These are phyloP conservation scores for Colletotrichum sansevieriae DNA, from an alignment of 2,329 filamentous ascomycete genomes.

Conservation along the genomic window DNA sequence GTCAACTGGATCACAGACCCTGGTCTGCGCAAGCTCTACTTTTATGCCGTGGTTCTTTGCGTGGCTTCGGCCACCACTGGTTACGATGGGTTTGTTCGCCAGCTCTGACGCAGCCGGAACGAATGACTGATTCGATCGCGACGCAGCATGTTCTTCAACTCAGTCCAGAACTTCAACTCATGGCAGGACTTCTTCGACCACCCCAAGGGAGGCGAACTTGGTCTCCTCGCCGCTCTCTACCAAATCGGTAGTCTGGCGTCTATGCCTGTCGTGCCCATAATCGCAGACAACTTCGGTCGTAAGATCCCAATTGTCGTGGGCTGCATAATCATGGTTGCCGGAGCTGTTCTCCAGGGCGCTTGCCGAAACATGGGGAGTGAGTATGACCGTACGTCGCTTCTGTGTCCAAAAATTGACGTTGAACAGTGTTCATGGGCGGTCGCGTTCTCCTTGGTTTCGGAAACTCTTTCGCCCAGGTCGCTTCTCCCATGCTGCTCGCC, in stretches of 20 bases:
- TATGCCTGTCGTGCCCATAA: conserved; percentile 68
- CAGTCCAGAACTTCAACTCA: conserved; percentile 57
- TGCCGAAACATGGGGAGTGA: conserved; percentile 55
- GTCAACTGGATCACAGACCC: conserved; percentile 67
- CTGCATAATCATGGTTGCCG: conserved; percentile 67
- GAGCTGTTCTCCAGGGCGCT: conserved; percentile 68
- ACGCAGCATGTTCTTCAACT: conserved; percentile 59
- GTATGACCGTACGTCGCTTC: conserved; percentile 28
- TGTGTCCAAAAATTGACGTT: not conserved
- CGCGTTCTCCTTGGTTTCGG: conserved; percentile 71
- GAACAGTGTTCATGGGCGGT: conserved; percentile 59
- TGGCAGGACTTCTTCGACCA: conserved; percentile 63
- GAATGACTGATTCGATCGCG: conserved; percentile 27
- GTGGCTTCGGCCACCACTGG: conserved; percentile 69
- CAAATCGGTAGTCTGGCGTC: conserved; percentile 69
- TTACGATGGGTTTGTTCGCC: conserved; percentile 63
- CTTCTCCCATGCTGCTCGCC: conserved; percentile 65
- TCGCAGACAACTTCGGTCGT: conserved; percentile 68
- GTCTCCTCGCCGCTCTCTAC: conserved; percentile 70
- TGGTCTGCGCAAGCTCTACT: conserved; percentile 69
- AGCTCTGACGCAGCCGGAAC: not conserved
- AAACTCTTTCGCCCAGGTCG: conserved; percentile 65
- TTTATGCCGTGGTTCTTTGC: conserved; percentile 64
- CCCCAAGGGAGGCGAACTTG: conserved; percentile 58
- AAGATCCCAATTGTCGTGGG: conserved; percentile 66